Conservation (phyloP, 257 asterid genomes). For the Anisodus tanguticus region DNA sequence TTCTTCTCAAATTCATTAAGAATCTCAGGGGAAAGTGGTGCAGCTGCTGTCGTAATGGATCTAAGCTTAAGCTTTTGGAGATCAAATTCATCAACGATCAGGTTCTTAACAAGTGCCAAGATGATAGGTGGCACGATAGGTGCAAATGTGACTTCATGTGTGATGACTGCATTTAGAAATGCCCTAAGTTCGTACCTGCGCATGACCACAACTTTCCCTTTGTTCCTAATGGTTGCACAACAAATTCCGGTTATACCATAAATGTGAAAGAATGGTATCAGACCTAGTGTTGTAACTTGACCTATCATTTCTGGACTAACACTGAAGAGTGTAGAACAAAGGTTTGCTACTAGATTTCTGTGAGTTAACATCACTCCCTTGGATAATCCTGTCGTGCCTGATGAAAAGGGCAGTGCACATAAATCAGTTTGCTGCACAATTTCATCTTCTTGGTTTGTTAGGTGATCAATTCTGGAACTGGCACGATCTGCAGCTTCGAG, state of each 20-base stretch:
- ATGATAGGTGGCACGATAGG: slow-evolving; percentile 94
- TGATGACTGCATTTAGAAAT: slow-evolving; percentile 62
- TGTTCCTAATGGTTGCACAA: slow-evolving; percentile 86
- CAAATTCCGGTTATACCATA: slow-evolving; percentile 94
- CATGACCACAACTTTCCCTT: slow-evolving; percentile 91
- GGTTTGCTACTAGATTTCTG: slow-evolving; percentile 79
- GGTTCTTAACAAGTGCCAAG: slow-evolving; percentile 81
- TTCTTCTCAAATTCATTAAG: slow-evolving; percentile 72
- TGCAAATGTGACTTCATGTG: slow-evolving; percentile 76
- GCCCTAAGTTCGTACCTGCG: slow-evolving; percentile 76
- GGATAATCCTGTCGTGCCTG: slow-evolving; percentile 91
- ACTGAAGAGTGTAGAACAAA: slow-evolving; percentile 80
- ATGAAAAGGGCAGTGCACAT: slow-evolving; percentile 94
- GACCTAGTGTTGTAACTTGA: slow-evolving; percentile 70
- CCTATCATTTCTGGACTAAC: slow-evolving; percentile 84
- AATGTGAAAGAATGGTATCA: slow-evolving; percentile 89
- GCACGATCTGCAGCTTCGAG: slow-evolving; percentile 86
- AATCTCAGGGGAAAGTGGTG: slow-evolving; percentile 91
- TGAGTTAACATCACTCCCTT: slow-evolving; percentile 97
- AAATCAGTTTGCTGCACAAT: slow-evolving; percentile 68
- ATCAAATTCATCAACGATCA: slow-evolving; percentile 80
- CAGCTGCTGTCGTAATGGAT: slow-evolving; percentile 94
- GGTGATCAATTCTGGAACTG: slow-evolving; percentile 42
- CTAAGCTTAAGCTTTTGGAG: slow-evolving; percentile 62
- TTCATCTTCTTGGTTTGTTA: slow-evolving; percentile 35